Evolutionary conservation across 1,139 yeast genomes (phyloP).

Genomic region (Lodderomyces pseudojiufengensis): DNA sequence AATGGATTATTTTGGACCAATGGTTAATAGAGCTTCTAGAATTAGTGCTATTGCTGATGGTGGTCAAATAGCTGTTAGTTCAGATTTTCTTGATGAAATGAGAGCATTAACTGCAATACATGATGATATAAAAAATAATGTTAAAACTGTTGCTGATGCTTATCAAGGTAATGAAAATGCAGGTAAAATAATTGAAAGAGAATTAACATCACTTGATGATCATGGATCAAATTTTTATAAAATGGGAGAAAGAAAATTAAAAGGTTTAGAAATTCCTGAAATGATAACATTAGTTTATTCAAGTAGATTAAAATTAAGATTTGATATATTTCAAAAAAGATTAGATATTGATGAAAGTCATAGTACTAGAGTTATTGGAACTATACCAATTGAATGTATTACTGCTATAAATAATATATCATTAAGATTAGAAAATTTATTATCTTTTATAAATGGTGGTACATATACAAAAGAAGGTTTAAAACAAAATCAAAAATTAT

Average conservation of each 20-base stretch:
- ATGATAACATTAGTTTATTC: conserved; percentile 79
- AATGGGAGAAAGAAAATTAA: conserved; percentile 83
- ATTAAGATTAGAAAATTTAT: conserved; percentile 47
- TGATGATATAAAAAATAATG: conserved; percentile 40
- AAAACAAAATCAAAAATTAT: conserved; percentile 4
- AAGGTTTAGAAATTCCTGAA: conserved; percentile 94
- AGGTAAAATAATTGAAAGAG: conserved; percentile 65
- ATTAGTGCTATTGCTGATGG: conserved; percentile 96
- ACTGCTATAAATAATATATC: conserved; percentile 48
- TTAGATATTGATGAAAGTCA: conserved; percentile 17
- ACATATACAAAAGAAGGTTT: conserved; percentile 25
- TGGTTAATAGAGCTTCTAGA: conserved; percentile 94
- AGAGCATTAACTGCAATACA: conserved; percentile 55
- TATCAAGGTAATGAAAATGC: conserved; percentile 59
- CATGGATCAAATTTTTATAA: conserved; percentile 69
- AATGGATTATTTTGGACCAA: conserved; percentile 98
- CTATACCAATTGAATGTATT: conserved; percentile 42
- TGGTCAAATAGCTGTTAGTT: conserved; percentile 88
- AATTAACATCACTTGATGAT: conserved; percentile 61
- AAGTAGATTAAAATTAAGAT: conserved; percentile 55
- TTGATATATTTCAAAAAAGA: conserved; percentile 38
- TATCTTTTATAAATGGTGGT: conserved; percentile 36
- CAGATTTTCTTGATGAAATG: conserved; percentile 75
- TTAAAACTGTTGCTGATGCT: conserved; percentile 46
- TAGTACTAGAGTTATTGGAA: conserved; percentile 31